phyloP scores from a whole-genome alignment of 768 basidiomycete genomes.

The Leccinum boreale region DNA sequence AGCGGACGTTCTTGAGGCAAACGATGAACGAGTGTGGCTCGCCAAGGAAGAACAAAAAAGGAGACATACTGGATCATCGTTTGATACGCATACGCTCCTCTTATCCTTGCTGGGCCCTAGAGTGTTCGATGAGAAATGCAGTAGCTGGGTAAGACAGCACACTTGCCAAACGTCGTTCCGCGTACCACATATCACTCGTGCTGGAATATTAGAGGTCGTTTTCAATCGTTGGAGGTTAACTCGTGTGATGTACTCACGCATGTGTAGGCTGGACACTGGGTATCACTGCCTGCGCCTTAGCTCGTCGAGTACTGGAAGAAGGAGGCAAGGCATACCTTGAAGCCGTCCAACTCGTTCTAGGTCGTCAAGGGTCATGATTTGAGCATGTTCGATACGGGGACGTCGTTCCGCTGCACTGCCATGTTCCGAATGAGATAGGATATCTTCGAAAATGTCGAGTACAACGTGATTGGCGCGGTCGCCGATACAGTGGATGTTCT shows the following conservation, averaged over 20 bases:
- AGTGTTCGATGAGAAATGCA: background rate
- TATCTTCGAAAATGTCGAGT: constrained; percentile 77
- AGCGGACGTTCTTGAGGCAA: constrained; percentile 43
- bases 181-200: constrained; percentile 91
- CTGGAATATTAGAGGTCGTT: constrained; percentile 32
- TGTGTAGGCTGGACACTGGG: constrained; percentile 93
- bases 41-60: background rate
- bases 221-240: background rate
- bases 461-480: constrained; percentile 84
- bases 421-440: constrained; percentile 36
- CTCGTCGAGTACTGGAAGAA: background rate
- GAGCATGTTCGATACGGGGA: constrained; percentile 90
- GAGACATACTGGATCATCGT: constrained; percentile 60
- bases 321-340: constrained; percentile 51
- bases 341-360: constrained; percentile 64
- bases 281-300: constrained; percentile 53
- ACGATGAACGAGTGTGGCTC: background rate
- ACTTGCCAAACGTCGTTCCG: constrained; percentile 69
- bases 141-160: constrained; percentile 1
- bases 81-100: constrained; percentile 88
- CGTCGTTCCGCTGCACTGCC: constrained; percentile 43
- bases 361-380: constrained; percentile 75
- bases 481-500: constrained; percentile 90
- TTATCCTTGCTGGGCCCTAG: constrained; percentile 77
- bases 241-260: constrained; percentile 49